Evolutionary conservation across 2,329 filamentous ascomycete genomes (phyloP), one percentile per base, ranked within the genome.

Genomic region (Hypocrella siamensis): DNA sequence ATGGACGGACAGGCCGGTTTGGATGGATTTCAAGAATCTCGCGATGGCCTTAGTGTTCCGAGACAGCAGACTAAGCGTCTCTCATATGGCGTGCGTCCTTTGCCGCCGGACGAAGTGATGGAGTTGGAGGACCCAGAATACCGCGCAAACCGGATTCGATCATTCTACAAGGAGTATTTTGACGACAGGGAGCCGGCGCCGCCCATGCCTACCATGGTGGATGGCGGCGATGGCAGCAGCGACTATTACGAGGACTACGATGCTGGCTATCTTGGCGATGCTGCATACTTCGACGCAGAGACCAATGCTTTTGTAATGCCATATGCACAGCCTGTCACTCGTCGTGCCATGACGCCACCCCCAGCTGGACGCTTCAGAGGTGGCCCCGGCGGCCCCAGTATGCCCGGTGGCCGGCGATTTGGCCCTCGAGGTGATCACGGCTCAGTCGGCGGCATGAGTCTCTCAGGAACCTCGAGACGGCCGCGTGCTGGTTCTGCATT

Each of bases 141-240:
- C 47, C 75, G 90, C 46, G 90, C 90, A 40, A 96, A 94, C 62
- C 77, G 90, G 36, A 98, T 98, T 43, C 74, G 90, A 52, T 98
- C 90, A 4, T 98, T 98, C 63, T 98, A 98, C 64, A 94, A 94
- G 61, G 90, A 98, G 52, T 98, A 98, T 60, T 98, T 98, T 45
- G 90, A 96, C 42, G 88, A 94, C 26, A 81, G 75, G 49, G 53
- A 56, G 26, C 42, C 50, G 5, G 45, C 55, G n/a, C 61, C 60
- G 17, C 57, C 59, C 2, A 42, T 65, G 43, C 53, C 53, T 6
- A 42, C 40, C 16, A 42, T 47, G 12, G 51, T 64, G 33, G n/a
- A n/a, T n/a, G n/a, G n/a, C n/a, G n/a, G n/a, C n/a, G n/a, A n/a
- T n/a, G n/a, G n/a, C n/a, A n/a, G n/a, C n/a, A n/a, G n/a, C n/a